Conservation (phyloP, 1,284 basidiomycete species). For the Cutaneotrichosporon curvatum region DNA sequence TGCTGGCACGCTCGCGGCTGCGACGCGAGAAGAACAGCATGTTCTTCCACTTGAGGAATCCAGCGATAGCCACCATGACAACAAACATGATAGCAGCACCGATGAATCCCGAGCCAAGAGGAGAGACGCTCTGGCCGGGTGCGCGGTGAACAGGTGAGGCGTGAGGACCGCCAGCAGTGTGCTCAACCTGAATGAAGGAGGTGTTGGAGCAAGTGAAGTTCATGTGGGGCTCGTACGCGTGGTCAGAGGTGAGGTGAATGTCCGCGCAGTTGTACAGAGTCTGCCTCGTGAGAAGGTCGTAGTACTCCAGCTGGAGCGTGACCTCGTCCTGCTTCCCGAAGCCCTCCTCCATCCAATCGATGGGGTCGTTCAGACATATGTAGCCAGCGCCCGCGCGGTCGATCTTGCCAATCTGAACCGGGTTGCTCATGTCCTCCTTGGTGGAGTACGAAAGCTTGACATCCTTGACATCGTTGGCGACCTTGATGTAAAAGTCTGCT, state of each 20-base stretch:
- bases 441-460: slow-evolving; percentile 1
- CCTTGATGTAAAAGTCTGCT: slow-evolving; percentile 3
- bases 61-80: neutral
- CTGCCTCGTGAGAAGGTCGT: neutral
- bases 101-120: neutral
- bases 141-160: neutral
- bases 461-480: slow-evolving; percentile 2
- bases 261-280: slow-evolving; percentile 4
- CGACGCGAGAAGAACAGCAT: slow-evolving; percentile 2
- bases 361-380: slow-evolving; percentile 4
- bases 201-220: slow-evolving; percentile 1
- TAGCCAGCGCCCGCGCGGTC: neutral
- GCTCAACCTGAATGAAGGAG: neutral
- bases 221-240: neutral
- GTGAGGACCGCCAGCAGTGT: no score
- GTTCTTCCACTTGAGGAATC: neutral
- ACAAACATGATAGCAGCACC: neutral
- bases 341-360: neutral
- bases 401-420: neutral
- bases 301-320: slow-evolving; percentile 3
- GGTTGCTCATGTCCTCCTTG: neutral
- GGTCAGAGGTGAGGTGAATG: neutral
- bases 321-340: neutral
- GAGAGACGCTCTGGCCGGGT: neutral
- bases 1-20: neutral